Conservation (phyloP, 805 yeast species). For the Teunomyces kruisii region DNA sequence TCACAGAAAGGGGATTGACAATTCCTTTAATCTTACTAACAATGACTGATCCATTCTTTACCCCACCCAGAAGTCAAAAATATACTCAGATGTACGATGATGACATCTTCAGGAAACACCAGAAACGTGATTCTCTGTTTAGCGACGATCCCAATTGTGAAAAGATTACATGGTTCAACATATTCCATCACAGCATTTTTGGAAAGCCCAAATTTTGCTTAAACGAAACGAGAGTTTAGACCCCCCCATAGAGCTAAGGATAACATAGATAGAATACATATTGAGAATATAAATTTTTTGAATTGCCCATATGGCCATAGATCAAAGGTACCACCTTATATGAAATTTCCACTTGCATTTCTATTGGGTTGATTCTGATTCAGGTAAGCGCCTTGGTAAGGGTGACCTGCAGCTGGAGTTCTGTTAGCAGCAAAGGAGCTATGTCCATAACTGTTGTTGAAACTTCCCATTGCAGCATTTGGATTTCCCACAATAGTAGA, state of each 20-base stretch:
- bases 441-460: constrained; percentile 1
- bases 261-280: background rate
- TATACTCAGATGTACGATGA: constrained; percentile 18
- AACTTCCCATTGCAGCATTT: background rate
- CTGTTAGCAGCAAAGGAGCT: constrained; percentile 1
- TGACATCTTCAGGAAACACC: background rate
- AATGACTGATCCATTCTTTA: background rate
- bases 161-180: constrained; percentile 52
- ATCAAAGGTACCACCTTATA: background rate
- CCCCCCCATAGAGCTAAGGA: background rate
- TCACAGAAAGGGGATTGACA: background rate
- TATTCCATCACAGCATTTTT: constrained; percentile 50
- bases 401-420: background rate
- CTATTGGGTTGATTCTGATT: background rate
- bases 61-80: constrained; percentile 12
- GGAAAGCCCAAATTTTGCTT: constrained; percentile 44
- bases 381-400: constrained; percentile 2
- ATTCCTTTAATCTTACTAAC: background rate
- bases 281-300: background rate
- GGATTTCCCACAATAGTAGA: constrained; percentile 45
- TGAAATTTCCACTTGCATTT: background rate
- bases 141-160: constrained; percentile 36
- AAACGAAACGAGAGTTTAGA: constrained; percentile 7
- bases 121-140: constrained; percentile 5
- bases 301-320: background rate